A percentile compares a stretch with the other conserved stretches of the same genome.
Evolutionary conservation across 192 early-diverging fungal species (phyloP).

Genomic region (Backusella psychrophila): DNA sequence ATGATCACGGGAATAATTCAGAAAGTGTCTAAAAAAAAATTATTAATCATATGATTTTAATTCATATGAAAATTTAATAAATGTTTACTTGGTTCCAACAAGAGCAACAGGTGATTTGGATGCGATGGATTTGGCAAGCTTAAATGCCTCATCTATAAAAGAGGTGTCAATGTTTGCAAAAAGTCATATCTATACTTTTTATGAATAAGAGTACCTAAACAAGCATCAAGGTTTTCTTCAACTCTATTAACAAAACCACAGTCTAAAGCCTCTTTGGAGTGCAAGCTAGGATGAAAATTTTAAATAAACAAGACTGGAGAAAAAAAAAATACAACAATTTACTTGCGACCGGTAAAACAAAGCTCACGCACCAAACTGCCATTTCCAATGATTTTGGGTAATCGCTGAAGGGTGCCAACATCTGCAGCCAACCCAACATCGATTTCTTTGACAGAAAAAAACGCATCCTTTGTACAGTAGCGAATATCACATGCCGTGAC

Average conservation of each 20-base stretch:
- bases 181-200: background rate
- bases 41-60: background rate
- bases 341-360: conserved; percentile 79
- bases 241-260: conserved; percentile 59
- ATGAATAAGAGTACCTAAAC: conserved; percentile 38
- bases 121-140: conserved; percentile 75
- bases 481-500: conserved; percentile 94
- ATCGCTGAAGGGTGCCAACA: conserved; percentile 88
- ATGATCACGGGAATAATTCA: conserved; percentile 94
- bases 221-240: conserved; percentile 38
- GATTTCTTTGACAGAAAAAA: conserved; percentile 89
- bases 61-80: background rate
- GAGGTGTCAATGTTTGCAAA: background rate
- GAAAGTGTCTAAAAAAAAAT: conserved; percentile 50
- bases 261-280: conserved; percentile 54
- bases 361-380: conserved; percentile 88
- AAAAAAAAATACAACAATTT: conserved; percentile 14
- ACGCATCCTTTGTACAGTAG: conserved; percentile 70
- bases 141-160: conserved; percentile 55
- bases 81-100: conserved; percentile 76
- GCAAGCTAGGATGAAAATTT: conserved; percentile 35
- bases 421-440: conserved; percentile 95
- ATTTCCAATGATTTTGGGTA: conserved; percentile 94
- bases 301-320: background rate
- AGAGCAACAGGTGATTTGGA: conserved; percentile 87